These are phyloP conservation scores for Nigrospora oryzae DNA, from an alignment of 2,329 filamentous ascomycete genomes.

Conservation along the genomic window DNA sequence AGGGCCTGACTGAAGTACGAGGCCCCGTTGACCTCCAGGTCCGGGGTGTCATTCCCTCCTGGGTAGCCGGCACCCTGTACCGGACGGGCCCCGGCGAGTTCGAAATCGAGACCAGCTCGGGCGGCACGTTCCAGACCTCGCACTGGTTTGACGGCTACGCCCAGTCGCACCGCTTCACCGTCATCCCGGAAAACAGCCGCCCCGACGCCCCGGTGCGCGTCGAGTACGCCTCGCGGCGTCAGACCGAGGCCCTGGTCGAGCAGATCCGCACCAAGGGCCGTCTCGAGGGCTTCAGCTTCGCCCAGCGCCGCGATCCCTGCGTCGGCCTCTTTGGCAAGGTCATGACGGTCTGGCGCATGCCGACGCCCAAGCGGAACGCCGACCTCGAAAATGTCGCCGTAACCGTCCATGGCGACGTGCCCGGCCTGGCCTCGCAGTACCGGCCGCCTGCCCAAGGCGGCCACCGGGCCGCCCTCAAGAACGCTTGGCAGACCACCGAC, in stretches of 20 bases:
- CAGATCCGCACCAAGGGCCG: slow-evolving; percentile 51
- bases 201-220: slow-evolving; percentile 32
- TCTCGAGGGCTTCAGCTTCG: slow-evolving; percentile 54
- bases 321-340: slow-evolving; percentile 64
- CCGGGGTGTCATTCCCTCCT: slow-evolving; percentile 59
- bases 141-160: slow-evolving; percentile 82
- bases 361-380: slow-evolving; percentile 13
- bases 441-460: slow-evolving; percentile 11
- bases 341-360: slow-evolving; percentile 47
- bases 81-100: slow-evolving; percentile 65
- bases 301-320: slow-evolving; percentile 65
- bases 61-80: slow-evolving; percentile 64
- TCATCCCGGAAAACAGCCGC: slow-evolving; percentile 31
- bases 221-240: slow-evolving; percentile 63
- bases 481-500: slow-evolving; percentile 51
- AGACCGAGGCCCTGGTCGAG: slow-evolving; percentile 55
- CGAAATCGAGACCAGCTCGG: slow-evolving; percentile 47
- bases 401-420: slow-evolving; percentile 55
- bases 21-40: slow-evolving; percentile 56
- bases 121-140: slow-evolving; percentile 50
- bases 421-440: slow-evolving; percentile 32
- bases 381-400: slow-evolving; percentile 54
- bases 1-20: slow-evolving; percentile 56
- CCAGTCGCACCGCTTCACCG: slow-evolving; percentile 65
- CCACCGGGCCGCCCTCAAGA: slow-evolving; percentile 32